A percentile compares a stretch with the other conserved stretches of the same genome.
Conservation (phyloP, 83 land plant species). For the Diphasiastrum complanatum region DNA sequence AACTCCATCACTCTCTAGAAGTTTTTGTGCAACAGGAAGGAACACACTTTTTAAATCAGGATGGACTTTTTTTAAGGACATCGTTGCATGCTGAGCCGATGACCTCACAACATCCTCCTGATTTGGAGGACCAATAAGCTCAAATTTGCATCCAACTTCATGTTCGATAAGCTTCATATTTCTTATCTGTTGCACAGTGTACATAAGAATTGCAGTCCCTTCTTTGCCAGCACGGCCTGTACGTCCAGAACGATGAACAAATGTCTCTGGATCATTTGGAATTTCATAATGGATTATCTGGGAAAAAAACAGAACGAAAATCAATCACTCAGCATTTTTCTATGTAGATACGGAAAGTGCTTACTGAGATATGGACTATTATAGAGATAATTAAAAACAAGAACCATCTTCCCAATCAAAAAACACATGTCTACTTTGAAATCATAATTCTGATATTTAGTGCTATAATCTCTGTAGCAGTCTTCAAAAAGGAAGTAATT, state of each 20-base stretch:
- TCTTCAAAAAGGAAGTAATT: not conserved
- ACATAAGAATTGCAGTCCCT: constrained; percentile 48
- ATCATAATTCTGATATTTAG: not conserved
- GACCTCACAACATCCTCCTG: not conserved
- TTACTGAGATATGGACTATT: too few relatives aligned
- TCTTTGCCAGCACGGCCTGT: constrained; percentile 64
- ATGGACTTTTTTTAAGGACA: not conserved
- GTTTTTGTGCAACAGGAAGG: constrained; percentile 5
- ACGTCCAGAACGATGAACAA: constrained; percentile 55
- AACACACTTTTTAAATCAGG: not conserved
- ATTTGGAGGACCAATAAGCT: constrained; percentile 24
- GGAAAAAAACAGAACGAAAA: not conserved
- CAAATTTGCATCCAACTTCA: constrained; percentile 41
- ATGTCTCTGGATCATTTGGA: constrained; percentile 40
- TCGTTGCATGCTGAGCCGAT: not conserved
- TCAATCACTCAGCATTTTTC: too few relatives aligned
- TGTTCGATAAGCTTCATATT: constrained; percentile 34
- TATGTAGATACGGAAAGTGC: too few relatives aligned
- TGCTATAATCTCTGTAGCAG: too few relatives aligned
- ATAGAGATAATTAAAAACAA: too few relatives aligned
- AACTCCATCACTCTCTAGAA: constrained; percentile 10
- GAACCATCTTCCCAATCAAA: not conserved
- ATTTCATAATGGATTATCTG: constrained; percentile 47
- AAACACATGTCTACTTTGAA: not conserved
- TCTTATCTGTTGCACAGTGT: constrained; percentile 32